A percentile compares a stretch with the other conserved stretches of the same genome.
Evolutionary conservation across 441 rosid genomes (phyloP).

Genomic region (Bruguiera hainesii): DNA sequence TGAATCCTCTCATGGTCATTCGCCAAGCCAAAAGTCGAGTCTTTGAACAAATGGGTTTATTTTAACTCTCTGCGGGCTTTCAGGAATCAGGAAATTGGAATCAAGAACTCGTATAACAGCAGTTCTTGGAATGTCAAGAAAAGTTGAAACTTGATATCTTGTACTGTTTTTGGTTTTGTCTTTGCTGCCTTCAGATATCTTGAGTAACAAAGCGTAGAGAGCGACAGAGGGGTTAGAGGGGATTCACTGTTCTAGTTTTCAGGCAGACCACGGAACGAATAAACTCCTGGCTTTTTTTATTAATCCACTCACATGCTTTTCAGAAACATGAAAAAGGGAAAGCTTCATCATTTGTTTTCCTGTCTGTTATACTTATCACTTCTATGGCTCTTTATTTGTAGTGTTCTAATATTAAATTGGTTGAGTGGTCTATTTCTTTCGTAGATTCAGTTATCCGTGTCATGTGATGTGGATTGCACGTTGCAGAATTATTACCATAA

Average conservation of each 20-base stretch:
- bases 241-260: conserved; percentile 9
- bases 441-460: too few relatives aligned
- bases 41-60: conserved; percentile 10
- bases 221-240: neutral
- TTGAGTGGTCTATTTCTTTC: too few relatives aligned
- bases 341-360: neutral
- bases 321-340: conserved; percentile 11
- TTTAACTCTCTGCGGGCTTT: neutral
- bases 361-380: neutral
- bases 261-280: conserved; percentile 14
- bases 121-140: too few relatives aligned
- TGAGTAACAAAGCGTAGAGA: neutral
- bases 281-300: conserved; percentile 22
- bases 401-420: too few relatives aligned
- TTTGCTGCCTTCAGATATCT: neutral
- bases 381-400: neutral
- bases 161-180: neutral
- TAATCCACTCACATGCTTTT: neutral
- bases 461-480: too few relatives aligned
- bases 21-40: neutral
- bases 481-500: too few relatives aligned
- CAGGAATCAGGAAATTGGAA: neutral
- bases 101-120: neutral
- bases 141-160: conserved; percentile 6
- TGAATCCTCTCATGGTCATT: conserved; percentile 24